Percentiles rank a stretch among this genome's conserved stretches.
Conservation (phyloP, 495 filamentous ascomycete genomes). For the Melanomma pulvis-pyrius region DNA sequence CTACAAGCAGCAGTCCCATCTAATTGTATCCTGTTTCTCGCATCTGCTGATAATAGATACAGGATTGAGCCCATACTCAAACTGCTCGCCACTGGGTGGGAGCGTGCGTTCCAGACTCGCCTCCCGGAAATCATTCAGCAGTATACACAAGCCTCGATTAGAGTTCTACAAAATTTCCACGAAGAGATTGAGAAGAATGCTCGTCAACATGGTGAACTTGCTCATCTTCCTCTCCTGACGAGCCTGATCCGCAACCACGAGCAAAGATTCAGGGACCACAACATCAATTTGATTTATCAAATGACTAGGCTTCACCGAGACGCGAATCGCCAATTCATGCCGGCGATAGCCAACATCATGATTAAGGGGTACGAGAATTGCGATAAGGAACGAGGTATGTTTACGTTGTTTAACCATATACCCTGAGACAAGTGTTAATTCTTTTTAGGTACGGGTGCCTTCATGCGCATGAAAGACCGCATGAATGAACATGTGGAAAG, state of each 20-base stretch:
- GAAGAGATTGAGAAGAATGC: constrained; percentile 47
- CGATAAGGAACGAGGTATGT: constrained; percentile 49
- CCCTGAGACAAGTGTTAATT: not conserved
- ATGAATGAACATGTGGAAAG: constrained; percentile 57
- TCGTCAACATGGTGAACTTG: constrained; percentile 44
- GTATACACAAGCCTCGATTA: constrained; percentile 35
- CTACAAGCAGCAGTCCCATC: no score
- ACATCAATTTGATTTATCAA: constrained; percentile 37
- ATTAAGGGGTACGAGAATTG: constrained; percentile 53
- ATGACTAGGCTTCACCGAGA: constrained; percentile 57
- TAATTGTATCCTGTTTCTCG: no score
- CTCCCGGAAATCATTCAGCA: constrained; percentile 47
- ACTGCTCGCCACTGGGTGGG: constrained; percentile 58
- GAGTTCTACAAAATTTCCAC: constrained; percentile 49
- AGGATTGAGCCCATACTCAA: constrained; percentile 57
- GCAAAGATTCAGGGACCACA: constrained; percentile 45
- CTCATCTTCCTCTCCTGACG: constrained; percentile 48
- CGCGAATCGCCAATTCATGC: constrained; percentile 60
- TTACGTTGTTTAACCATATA: not conserved
- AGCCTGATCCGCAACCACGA: constrained; percentile 54
- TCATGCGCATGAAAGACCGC: constrained; percentile 56
- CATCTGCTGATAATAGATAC: not conserved
- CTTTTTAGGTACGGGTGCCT: constrained; percentile 51
- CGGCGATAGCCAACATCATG: constrained; percentile 55
- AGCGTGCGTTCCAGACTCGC: constrained; percentile 55